Evolutionary conservation across 768 basidiomycete genomes (phyloP), one percentile per base, ranked within the genome.

Genomic region (Boletus fagicola): DNA sequence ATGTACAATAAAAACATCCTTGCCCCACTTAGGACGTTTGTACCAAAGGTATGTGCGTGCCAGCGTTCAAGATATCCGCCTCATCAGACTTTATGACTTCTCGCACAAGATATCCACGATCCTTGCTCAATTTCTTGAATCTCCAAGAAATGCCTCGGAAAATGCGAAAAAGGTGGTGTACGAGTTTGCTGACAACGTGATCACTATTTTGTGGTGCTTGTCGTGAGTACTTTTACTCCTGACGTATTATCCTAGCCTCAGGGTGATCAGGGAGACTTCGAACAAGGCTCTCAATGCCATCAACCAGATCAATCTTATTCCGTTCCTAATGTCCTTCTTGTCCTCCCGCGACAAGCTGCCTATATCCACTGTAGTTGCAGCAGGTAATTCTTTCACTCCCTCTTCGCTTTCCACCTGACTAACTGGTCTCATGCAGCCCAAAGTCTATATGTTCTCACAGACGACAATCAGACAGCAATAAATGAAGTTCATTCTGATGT

Each of bases 1-100:
- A 95, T 98, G 92, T 95, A 88, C 75, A 97, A 98, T 72, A 97
- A 97, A 76, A 92, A 91, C 63, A 86, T 97, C 45, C 77, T 97
- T 49, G 80, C 85, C 7, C 90, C 91, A 3, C 72, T 94, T 56
- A 84, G 79, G 63, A 79, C 81, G 0, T 90, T 92, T 64, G 78
- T 94, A 18, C 87, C 89, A 8, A 94, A 92, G 77, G 93, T 91
- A 61, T 42, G 70, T 58, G 4, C 13, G 1, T 20, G 16, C 28
- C 40, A 10, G 54, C 44, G 31, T 48, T 35, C 39, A 12, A 36
- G 35, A 22, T 43, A 56, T 39, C 40, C 15, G 7, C n/a, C 12
- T 53, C 26, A 54, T 49, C 22, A 10, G 22, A 26, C 12, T 8
- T 49, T 28, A 42, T 47, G 33, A 11, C 36, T 38, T 49, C 33